A percentile compares a stretch with the other conserved stretches of the same genome.
These are phyloP conservation scores for Heritiera fomes DNA, from an alignment of 345 rosid genomes.

Conservation along the genomic window DNA sequence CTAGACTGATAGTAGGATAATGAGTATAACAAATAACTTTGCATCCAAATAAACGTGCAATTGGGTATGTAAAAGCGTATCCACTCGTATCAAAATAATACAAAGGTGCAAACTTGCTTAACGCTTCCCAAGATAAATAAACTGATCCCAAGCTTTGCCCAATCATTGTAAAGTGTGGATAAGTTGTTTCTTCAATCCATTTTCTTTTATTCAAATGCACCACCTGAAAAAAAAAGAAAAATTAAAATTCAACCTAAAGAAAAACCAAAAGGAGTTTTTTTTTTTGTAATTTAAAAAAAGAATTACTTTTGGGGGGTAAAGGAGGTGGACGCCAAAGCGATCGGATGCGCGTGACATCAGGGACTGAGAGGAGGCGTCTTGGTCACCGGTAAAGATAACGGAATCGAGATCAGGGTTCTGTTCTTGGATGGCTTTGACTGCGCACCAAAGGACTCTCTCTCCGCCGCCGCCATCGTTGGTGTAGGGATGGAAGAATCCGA, in stretches of 20 bases:
- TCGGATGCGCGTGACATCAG: constrained; percentile 66
- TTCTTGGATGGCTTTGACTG: constrained; percentile 88
- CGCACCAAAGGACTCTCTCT: constrained; percentile 96
- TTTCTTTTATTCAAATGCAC: constrained; percentile 71
- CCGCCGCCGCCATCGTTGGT: constrained; percentile 99
- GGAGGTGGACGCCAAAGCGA: constrained; percentile 81
- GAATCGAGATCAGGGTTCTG: constrained; percentile 66
- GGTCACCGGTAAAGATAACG: constrained; percentile 75
- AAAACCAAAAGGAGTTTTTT: background rate
- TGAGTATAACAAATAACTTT: constrained; percentile 91
- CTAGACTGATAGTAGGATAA: constrained; percentile 91
- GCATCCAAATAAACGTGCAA: constrained; percentile 92
- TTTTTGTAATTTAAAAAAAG: background rate
- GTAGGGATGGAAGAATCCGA: constrained; percentile 91
- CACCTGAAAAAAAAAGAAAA: constrained; percentile 45
- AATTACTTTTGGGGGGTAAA: constrained; percentile 63
- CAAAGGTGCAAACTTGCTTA: constrained; percentile 70
- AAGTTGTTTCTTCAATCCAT: constrained; percentile 84
- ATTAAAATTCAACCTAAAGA: background rate
- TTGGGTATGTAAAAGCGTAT: constrained; percentile 89
- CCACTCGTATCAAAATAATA: constrained; percentile 84
- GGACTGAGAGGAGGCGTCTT: constrained; percentile 62
- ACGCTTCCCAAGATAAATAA: constrained; percentile 87
- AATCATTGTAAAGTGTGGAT: constrained; percentile 89
- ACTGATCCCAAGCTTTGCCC: constrained; percentile 97